A percentile compares a stretch with the other conserved stretches of the same genome.
phyloP scores from a whole-genome alignment of 768 basidiomycete genomes.

The Mycena olivaceomarginata region DNA sequence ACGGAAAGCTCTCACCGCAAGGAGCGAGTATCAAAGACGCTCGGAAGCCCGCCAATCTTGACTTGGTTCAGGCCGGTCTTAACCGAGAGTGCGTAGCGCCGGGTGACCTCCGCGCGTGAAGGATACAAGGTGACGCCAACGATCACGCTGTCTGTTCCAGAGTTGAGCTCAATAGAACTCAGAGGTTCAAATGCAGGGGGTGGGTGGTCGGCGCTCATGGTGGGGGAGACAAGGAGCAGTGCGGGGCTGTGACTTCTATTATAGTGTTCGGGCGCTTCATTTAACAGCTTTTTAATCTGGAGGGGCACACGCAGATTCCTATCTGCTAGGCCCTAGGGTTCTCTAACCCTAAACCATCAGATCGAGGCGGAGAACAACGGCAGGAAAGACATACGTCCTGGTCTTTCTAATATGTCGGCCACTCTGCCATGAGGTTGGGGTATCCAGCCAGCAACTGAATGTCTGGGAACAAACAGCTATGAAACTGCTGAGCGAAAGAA shows the following conservation, averaged over 20 bases:
- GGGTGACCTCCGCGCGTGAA: not conserved
- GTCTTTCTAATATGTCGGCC: not conserved
- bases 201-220: not conserved
- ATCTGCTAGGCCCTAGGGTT: not conserved
- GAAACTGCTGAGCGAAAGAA: not conserved
- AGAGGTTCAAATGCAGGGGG: not conserved
- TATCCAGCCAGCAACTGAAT: constrained; percentile 6
- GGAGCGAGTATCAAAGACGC: not conserved
- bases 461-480: not conserved
- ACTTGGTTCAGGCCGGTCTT: constrained; percentile 4
- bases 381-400: not conserved
- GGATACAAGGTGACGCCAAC: not conserved
- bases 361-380: constrained; percentile 2
- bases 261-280: constrained; percentile 3
- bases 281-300: not conserved
- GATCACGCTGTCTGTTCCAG: not conserved
- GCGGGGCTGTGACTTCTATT: not conserved
- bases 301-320: not conserved
- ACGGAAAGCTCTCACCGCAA: not conserved
- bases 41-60: not conserved
- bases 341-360: not conserved
- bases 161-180: not conserved
- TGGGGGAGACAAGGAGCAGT: not conserved
- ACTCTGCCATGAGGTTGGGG: not conserved
- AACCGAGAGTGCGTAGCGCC: not conserved